Evolutionary conservation across 164 flowering plant genomes (phyloP).

Genomic region (Tetracentron sinense): DNA sequence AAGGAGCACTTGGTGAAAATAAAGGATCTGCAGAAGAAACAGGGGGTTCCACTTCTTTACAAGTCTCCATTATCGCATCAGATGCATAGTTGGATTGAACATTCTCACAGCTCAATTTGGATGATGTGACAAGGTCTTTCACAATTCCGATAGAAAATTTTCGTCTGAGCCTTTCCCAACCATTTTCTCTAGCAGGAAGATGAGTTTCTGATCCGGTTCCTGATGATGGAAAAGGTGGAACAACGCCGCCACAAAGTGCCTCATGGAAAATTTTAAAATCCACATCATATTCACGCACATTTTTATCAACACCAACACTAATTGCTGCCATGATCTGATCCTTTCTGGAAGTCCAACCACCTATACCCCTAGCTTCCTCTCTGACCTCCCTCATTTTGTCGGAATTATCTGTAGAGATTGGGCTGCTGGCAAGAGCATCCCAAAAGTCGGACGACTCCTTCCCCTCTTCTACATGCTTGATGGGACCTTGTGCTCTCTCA

Average conservation of each 20-base stretch:
- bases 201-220: conserved; percentile 48
- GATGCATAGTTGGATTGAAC: conserved; percentile 9
- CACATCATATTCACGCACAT: conserved; percentile 49
- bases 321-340: conserved; percentile 13
- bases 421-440: conserved; percentile 47
- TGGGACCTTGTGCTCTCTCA: conserved; percentile 61
- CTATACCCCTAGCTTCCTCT: conserved; percentile 1
- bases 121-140: conserved; percentile 47
- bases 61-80: conserved; percentile 22
- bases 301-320: conserved; percentile 28
- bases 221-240: conserved; percentile 55
- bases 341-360: conserved; percentile 2
- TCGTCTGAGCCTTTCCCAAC: conserved; percentile 60
- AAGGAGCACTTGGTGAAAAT: conserved; percentile 27
- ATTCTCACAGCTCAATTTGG: conserved; percentile 29
- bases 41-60: conserved; percentile 19
- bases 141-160: conserved; percentile 48
- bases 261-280: conserved; percentile 66
- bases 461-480: conserved; percentile 54
- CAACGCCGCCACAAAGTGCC: conserved; percentile 70
- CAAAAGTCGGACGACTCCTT: conserved; percentile 67
- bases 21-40: conserved; percentile 20
- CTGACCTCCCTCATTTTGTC: conserved; percentile 11
- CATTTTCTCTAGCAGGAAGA: conserved; percentile 66
- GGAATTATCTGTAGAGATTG: conserved; percentile 23